Base-by-base conservation (phyloP, 2,329 filamentous ascomycete genomes). In the Neonectria hederae region DNA sequence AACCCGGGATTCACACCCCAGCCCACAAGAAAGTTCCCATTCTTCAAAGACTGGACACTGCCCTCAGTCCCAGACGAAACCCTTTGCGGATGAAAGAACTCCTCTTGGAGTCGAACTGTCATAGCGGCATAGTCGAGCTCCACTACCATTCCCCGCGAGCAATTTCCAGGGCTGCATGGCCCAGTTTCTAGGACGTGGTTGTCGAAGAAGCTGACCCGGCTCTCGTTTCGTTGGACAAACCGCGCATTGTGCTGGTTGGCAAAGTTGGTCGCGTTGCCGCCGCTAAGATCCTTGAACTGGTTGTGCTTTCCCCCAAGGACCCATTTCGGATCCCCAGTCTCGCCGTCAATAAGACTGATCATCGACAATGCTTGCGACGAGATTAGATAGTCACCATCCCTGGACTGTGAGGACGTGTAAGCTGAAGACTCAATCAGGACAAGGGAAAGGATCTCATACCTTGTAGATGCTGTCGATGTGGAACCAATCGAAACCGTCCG, bases 1-100 rank as follows among this genome's bases (percentile, higher is more conserved):
- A 85, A 68, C 5, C 80, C 82, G 0, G 83, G 83, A 35, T 81
- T 81, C 1, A 80, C 80, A 2, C 87, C 87, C 86, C 87, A 90
- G 62, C 86, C 86, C 55, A 89, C 81, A 43, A 89, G 76, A 13
- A 82, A 81, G 62, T 87, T 84, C 32, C 83, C 84, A 54, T 83
- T 83, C 0, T 83, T 81, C 0, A 89, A 79, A 13, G 84, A 72
- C 65, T 90, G 86, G 32, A 85, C 82, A 54, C 77, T 80, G 7
- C 81, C 81, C 68, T 82, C 80, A 1, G 85, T 86, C 43, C 81
- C 84, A 13, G 84, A 82, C 0, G 83, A 76, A 13, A 88, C 76
- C 5, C 77, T 75, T 54, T 86, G 83, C 0, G 85, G 84, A 1
- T 84, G 83, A 30, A 80, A 79, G 76, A 84, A 87, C 19, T 80